phyloP scores from a whole-genome alignment of 129 eudicot species.

The Helichrysum umbraculigerum region DNA sequence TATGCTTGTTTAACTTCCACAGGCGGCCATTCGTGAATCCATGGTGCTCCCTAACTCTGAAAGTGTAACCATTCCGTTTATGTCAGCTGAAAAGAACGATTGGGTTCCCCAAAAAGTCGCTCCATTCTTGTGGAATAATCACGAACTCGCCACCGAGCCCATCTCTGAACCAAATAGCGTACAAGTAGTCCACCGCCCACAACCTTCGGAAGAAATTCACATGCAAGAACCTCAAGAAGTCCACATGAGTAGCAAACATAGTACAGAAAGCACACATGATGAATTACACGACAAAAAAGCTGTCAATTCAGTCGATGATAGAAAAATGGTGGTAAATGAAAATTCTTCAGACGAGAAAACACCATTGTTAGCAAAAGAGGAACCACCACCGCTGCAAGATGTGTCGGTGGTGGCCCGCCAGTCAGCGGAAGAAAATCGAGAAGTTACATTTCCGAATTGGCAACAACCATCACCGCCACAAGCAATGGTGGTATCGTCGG shows the following conservation, averaged over 20 bases:
- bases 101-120: constrained; percentile 79
- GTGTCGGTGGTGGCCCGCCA: constrained; percentile 3
- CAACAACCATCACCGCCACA: constrained; percentile 33
- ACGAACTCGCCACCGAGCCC: constrained; percentile 34
- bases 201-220: constrained; percentile 16
- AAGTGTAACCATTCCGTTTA: constrained; percentile 61
- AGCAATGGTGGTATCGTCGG: constrained; percentile 23
- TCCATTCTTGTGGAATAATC: constrained; percentile 73
- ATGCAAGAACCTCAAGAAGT: constrained; percentile 35
- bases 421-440: constrained; percentile 37
- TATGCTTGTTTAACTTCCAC: constrained; percentile 22
- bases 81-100: constrained; percentile 90
- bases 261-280: constrained; percentile 29
- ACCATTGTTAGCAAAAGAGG: constrained; percentile 45
- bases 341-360: constrained; percentile 34
- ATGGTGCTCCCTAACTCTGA: constrained; percentile 87
- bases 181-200: constrained; percentile 33
- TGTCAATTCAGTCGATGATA: constrained; percentile 22
- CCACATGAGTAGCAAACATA: constrained; percentile 2
- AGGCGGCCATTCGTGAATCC: constrained; percentile 83
- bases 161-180: constrained; percentile 16
- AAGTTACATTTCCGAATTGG: constrained; percentile 23
- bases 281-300: constrained; percentile 18
- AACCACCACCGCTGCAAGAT: constrained; percentile 9
- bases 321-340: constrained; percentile 16